Percentiles rank a stretch among this genome's conserved stretches.
phyloP scores from a whole-genome alignment of 75 land plant species.

The Selaginella moellendorffii region DNA sequence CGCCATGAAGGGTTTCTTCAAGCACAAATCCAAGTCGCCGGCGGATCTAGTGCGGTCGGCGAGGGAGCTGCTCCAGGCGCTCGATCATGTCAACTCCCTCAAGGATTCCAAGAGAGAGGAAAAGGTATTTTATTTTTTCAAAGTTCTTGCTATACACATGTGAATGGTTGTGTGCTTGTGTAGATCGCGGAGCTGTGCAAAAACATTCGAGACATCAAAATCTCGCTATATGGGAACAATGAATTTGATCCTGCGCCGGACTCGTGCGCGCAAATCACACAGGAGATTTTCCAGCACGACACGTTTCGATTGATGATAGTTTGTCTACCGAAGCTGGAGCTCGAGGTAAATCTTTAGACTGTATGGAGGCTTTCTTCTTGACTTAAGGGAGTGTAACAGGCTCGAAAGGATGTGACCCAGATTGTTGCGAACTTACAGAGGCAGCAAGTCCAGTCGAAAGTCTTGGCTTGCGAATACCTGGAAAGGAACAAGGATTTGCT shows the following conservation, averaged over 20 bases:
- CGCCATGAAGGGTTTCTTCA: conserved; percentile 44
- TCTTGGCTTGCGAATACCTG: conserved; percentile 79
- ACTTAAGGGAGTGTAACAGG: conserved; percentile 18
- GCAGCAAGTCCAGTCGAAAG: conserved; percentile 61
- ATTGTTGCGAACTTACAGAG: conserved; percentile 83
- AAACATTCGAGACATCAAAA: neutral
- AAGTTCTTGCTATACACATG: neutral
- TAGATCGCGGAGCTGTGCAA: neutral
- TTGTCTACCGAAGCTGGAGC: conserved; percentile 70
- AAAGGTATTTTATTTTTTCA: conserved; percentile 33
- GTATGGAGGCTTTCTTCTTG: neutral
- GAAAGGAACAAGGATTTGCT: conserved; percentile 68
- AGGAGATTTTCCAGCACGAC: conserved; percentile 73
- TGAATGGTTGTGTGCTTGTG: neutral
- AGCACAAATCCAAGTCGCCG: conserved; percentile 79
- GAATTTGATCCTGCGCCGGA: conserved; percentile 87
- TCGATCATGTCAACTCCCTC: conserved; percentile 14
- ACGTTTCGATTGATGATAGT: conserved; percentile 56
- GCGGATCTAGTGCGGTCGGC: conserved; percentile 71
- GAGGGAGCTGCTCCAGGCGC: conserved; percentile 54
- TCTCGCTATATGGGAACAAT: conserved; percentile 34
- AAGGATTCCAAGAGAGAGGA: conserved; percentile 72
- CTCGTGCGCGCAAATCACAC: conserved; percentile 81
- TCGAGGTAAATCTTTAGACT: conserved; percentile 46
- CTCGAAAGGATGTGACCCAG: conserved; percentile 75